Evolutionary conservation across 306 rosid genomes (phyloP), one percentile per base, ranked within the genome.

Genomic region (Purshia tridentata): DNA sequence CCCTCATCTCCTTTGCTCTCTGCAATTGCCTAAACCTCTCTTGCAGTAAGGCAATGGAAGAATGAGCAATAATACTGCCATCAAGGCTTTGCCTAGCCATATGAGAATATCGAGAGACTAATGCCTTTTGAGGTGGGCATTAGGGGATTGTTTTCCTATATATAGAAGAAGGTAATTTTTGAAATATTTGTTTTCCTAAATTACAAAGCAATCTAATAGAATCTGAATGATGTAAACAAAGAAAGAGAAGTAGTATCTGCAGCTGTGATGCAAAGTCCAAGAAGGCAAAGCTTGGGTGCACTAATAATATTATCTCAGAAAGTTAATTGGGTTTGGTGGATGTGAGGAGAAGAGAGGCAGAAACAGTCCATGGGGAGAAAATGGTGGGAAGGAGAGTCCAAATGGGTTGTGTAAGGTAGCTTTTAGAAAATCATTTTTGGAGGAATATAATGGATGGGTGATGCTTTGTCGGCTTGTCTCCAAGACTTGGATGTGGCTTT

Each of bases 21-120:
- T 81, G 84, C 84, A 85, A 66, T 75, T 60, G 82, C 69, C 76
- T 72, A 54, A 84, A 84, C 64, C 88, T 78, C 76, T 84, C 88
- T 74, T 84, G 86, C 69, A 81, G 85, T 70, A 85, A 62, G 49
- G 82, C 84, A 39, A 85, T 81, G 78, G 88, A 81, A 79, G 88
- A 81, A 65, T 59, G 75, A 49, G 15, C 35, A 12, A 22, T 74
- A 37, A 72, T 72, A 69, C 72, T 73, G 72, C 77, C 77, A 65
- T 76, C 76, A 60, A 79, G 63, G 15, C 76, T 79, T 63, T 75
- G 73, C 20, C 74, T 81, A 48, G 82, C 87, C 90, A 77, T 62
- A 20, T 12, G 48, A 46, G 39, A 51, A 49, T 62, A 39, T 16
- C 46, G 46, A 39, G 78, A 61, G 35, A 29, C 35, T 29, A 29